A percentile compares a stretch with the other conserved stretches of the same genome.
These are phyloP conservation scores for Globisporangium mamillatum DNA, from an alignment of 352 stramenopile genomes.

Conservation along the genomic window DNA sequence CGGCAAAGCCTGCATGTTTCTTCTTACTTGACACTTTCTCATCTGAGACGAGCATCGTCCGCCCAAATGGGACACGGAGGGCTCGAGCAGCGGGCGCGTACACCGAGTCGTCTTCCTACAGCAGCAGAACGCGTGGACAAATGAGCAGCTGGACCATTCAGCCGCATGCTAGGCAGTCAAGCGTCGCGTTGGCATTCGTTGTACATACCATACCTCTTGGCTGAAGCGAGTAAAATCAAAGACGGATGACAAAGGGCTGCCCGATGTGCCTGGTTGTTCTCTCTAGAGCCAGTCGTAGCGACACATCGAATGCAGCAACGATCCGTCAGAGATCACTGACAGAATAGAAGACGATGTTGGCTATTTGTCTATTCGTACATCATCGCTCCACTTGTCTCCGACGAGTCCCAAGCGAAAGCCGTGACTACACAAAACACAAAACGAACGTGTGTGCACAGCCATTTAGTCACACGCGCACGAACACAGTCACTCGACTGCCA, in stretches of 20 bases:
- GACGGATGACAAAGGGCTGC: neutral
- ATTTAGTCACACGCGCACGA: neutral
- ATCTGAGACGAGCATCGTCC: conserved; percentile 32
- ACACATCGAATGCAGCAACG: neutral
- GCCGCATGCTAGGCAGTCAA: no score
- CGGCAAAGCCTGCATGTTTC: neutral
- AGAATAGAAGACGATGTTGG: no score
- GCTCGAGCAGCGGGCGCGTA: conserved; percentile 19
- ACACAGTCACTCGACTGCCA: neutral
- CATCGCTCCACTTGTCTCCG: conserved; percentile 14
- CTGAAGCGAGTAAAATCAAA: conserved; percentile 12
- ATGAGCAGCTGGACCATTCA: no score
- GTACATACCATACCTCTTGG: conserved; percentile 1
- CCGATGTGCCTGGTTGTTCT: neutral
- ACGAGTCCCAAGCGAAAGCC: conserved; percentile 36
- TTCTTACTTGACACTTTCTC: neutral
- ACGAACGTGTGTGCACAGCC: neutral
- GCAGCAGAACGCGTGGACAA: neutral
- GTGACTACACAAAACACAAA: conserved; percentile 20
- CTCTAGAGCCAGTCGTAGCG: neutral
- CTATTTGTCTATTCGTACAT: neutral
- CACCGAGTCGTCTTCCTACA: conserved; percentile 16
- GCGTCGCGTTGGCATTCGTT: neutral
- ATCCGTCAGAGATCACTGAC: neutral
- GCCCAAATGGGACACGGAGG: conserved; percentile 23